Evolutionary conservation across 805 yeast species (phyloP).

Genomic region (Metschnikowia bowlesiae): DNA sequence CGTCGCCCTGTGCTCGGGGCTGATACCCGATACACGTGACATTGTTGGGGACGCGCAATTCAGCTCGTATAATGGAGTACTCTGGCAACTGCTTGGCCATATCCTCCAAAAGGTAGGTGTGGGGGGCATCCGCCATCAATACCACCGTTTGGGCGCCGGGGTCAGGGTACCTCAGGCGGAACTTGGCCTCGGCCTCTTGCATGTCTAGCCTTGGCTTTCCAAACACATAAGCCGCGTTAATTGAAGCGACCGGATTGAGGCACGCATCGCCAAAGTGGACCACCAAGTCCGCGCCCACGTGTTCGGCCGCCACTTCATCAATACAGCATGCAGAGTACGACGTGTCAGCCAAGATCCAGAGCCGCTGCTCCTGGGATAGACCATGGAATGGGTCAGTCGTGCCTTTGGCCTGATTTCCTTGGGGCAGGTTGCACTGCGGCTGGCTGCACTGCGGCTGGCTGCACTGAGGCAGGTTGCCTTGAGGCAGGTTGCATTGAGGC

Average conservation of each 20-base stretch:
- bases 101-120: slow-evolving; percentile 41
- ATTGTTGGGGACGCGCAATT: slow-evolving; percentile 25
- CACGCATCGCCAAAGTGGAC: slow-evolving; percentile 96
- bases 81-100: slow-evolving; percentile 34
- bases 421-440: too few relatives aligned
- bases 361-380: slow-evolving; percentile 25
- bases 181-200: slow-evolving; percentile 30
- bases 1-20: slow-evolving; percentile 13
- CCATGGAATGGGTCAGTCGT: neutral
- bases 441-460: too few relatives aligned
- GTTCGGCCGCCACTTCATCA: slow-evolving; percentile 96
- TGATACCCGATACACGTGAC: slow-evolving; percentile 40
- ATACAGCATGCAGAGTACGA: slow-evolving; percentile 94
- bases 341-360: slow-evolving; percentile 91
- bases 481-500: too few relatives aligned
- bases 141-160: slow-evolving; percentile 42
- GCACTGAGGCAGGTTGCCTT: too few relatives aligned
- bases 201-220: slow-evolving; percentile 60
- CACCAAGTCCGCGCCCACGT: slow-evolving; percentile 77
- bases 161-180: slow-evolving; percentile 39
- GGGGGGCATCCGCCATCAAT: slow-evolving; percentile 73
- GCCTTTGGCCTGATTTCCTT: neutral
- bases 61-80: slow-evolving; percentile 28
- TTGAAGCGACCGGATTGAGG: slow-evolving; percentile 65
- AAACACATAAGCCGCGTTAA: slow-evolving; percentile 76